These are phyloP conservation scores for Phtheirospermum japonicum DNA, from an alignment of 257 asterid genomes.

Conservation along the genomic window DNA sequence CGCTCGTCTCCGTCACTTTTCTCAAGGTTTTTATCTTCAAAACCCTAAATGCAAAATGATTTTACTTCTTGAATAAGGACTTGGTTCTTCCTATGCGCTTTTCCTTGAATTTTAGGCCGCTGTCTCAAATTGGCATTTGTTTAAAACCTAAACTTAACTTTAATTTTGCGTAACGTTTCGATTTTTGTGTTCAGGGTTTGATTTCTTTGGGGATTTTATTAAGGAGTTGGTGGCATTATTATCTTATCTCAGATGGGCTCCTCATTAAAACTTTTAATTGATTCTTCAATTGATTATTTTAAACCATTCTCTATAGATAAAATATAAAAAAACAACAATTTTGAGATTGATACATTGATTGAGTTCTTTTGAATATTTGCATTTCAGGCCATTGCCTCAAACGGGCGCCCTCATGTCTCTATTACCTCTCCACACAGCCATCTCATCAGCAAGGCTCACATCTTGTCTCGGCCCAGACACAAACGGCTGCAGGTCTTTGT, in stretches of 20 bases:
- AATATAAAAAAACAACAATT: too few relatives aligned
- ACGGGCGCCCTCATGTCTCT: constrained; percentile 68
- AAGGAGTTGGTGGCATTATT: not conserved
- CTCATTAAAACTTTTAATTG: not conserved
- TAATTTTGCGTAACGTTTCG: constrained; percentile 1
- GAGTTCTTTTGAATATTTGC: constrained; percentile 7
- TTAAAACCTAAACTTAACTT: not conserved
- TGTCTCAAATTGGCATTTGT: too few relatives aligned
- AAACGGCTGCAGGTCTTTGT: constrained; percentile 81
- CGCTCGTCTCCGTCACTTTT: constrained; percentile 32
- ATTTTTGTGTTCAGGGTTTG: constrained; percentile 5
- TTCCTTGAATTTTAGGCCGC: not conserved
- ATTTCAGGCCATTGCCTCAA: constrained; percentile 50
- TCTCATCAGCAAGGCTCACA: constrained; percentile 85
- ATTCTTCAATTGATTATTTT: not conserved
- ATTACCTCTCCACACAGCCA: constrained; percentile 73
- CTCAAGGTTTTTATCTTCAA: constrained; percentile 29
- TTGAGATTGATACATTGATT: not conserved
- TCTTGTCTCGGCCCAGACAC: constrained; percentile 74
- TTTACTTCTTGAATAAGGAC: not conserved
- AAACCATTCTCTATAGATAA: too few relatives aligned
- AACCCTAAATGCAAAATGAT: not conserved
- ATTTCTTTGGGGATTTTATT: not conserved
- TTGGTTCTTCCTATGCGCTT: not conserved
- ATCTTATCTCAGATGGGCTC: not conserved